Percentiles rank a stretch among this genome's conserved stretches.
Conservation (phyloP, 345 rosid species). For the Pugionium cornutum region DNA sequence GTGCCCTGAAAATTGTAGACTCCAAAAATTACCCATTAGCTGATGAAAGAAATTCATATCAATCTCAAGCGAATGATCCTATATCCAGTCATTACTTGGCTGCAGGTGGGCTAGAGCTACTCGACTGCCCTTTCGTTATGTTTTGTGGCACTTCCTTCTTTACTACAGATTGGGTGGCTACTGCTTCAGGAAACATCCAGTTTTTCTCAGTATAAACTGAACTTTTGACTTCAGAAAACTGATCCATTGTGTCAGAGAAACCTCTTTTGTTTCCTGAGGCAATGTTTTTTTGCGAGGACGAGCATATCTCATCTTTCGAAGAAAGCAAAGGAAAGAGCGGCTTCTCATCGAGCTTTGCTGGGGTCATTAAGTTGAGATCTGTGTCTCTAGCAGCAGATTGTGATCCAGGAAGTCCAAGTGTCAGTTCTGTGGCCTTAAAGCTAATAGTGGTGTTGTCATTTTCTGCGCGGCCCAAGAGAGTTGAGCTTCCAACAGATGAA, state of each 20-base stretch:
- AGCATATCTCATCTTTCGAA: slow-evolving; percentile 58
- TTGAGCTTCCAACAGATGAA: slow-evolving; percentile 80
- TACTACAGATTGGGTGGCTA: slow-evolving; percentile 41
- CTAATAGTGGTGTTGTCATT: slow-evolving; percentile 59
- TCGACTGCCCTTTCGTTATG: slow-evolving; percentile 46
- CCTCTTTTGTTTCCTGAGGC: slow-evolving; percentile 81
- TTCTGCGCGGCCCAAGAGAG: slow-evolving; percentile 48
- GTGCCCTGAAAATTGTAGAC: slow-evolving; percentile 35
- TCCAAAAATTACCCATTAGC: slow-evolving; percentile 7
- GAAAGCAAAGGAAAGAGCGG: slow-evolving; percentile 79
- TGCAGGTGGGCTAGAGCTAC: slow-evolving; percentile 59
- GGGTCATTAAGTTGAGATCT: slow-evolving; percentile 48
- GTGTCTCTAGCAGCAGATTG: slow-evolving; percentile 65
- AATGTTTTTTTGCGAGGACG: slow-evolving; percentile 50
- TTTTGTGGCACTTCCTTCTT: slow-evolving; percentile 54
- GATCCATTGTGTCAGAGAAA: slow-evolving; percentile 74
- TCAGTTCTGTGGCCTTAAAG: slow-evolving; percentile 79
- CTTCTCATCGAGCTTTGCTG: slow-evolving; percentile 58
- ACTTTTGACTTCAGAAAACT: slow-evolving; percentile 61
- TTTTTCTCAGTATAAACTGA: slow-evolving; percentile 55
- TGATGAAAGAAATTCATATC: slow-evolving; percentile 3
- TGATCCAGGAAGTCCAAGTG: slow-evolving; percentile 92
- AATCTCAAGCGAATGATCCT: slow-evolving; percentile 1
- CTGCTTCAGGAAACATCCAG: slow-evolving; percentile 61
- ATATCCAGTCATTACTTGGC: slow-evolving; percentile 57